These are phyloP conservation scores for Grigorovia jiainica DNA, from an alignment of 805 yeast species.

Conservation along the genomic window DNA sequence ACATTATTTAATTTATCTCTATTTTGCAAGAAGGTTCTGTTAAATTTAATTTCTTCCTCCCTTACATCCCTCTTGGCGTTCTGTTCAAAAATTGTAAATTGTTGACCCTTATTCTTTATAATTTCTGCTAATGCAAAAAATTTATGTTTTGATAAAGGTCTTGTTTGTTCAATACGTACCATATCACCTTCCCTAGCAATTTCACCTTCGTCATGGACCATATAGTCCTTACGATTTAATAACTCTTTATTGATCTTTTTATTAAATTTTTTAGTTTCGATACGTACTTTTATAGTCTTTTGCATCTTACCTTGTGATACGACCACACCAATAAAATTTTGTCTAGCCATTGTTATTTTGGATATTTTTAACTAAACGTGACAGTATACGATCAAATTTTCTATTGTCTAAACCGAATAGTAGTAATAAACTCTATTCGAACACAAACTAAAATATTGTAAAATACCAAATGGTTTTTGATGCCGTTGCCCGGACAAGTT, in stretches of 20 bases:
- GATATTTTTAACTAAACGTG: too few species aligned
- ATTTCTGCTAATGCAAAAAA: constrained; percentile 89
- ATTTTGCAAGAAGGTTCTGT: constrained; percentile 41
- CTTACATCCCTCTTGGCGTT: constrained; percentile 60
- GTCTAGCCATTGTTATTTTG: constrained; percentile 59
- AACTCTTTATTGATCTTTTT: constrained; percentile 64
- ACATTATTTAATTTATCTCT: constrained; percentile 28
- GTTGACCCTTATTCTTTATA: constrained; percentile 81
- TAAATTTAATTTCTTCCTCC: constrained; percentile 55
- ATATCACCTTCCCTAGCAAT: constrained; percentile 91
- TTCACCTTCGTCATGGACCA: constrained; percentile 91
- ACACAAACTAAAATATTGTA: too few species aligned
- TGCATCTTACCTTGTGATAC: constrained; percentile 93
- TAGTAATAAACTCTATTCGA: too few species aligned
- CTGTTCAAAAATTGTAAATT: constrained; percentile 69
- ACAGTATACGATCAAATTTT: too few species aligned
- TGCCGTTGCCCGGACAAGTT: too few species aligned
- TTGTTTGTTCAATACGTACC: constrained; percentile 83
- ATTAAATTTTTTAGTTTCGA: constrained; percentile 67
- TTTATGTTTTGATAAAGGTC: constrained; percentile 76
- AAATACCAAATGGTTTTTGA: too few species aligned
- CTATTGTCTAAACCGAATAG: too few species aligned
- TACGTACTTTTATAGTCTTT: constrained; percentile 90
- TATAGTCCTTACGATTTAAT: constrained; percentile 66
- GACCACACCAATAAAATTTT: constrained; percentile 85